Evolutionary conservation across 23 red algal genomes (phyloP).

Genomic region (Gracilariopsis chorda): DNA sequence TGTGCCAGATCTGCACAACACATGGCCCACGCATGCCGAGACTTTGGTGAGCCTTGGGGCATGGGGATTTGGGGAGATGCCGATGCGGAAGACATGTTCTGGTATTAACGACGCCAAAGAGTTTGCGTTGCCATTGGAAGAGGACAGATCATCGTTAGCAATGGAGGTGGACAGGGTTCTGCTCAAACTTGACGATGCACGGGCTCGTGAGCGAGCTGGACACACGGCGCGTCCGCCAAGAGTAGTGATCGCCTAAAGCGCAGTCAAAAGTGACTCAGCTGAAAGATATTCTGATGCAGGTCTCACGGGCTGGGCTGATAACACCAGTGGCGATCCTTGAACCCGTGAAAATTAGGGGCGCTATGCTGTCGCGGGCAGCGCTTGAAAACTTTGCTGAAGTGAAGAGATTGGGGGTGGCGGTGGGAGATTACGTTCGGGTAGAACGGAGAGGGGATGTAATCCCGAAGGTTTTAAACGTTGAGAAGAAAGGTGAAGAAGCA

Average conservation of each 20-base stretch:
- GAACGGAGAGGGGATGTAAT: conserved; percentile 80
- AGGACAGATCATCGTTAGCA: conserved; percentile 12
- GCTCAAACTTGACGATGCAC: conserved; percentile 53
- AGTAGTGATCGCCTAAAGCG: conserved; percentile 63
- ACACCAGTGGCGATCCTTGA: conserved; percentile 81
- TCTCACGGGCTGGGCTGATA: conserved; percentile 71
- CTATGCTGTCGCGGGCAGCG: conserved; percentile 63
- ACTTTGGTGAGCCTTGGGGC: conserved; percentile 16
- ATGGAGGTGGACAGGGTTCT: conserved; percentile 71
- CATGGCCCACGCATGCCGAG: conserved; percentile 20
- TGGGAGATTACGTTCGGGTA: conserved; percentile 56
- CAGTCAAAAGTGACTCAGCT: conserved; percentile 37
- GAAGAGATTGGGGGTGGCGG: conserved; percentile 34
- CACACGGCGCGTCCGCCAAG: conserved; percentile 60
- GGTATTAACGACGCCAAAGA: neutral
- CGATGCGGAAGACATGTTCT: neutral
- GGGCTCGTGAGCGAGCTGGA: conserved; percentile 31
- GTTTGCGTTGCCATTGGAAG: conserved; percentile 57
- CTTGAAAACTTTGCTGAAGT: conserved; percentile 83
- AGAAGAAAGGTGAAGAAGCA: neutral
- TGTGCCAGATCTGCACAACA: neutral
- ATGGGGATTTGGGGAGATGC: conserved; percentile 69
- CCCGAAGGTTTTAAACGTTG: conserved; percentile 61
- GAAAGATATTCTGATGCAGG: conserved; percentile 64
- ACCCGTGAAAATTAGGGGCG: conserved; percentile 62